A percentile compares a stretch with the other conserved stretches of the same genome.
Conservation (phyloP, 2,329 filamentous ascomycete genomes). For the Sporothrix phasma region DNA sequence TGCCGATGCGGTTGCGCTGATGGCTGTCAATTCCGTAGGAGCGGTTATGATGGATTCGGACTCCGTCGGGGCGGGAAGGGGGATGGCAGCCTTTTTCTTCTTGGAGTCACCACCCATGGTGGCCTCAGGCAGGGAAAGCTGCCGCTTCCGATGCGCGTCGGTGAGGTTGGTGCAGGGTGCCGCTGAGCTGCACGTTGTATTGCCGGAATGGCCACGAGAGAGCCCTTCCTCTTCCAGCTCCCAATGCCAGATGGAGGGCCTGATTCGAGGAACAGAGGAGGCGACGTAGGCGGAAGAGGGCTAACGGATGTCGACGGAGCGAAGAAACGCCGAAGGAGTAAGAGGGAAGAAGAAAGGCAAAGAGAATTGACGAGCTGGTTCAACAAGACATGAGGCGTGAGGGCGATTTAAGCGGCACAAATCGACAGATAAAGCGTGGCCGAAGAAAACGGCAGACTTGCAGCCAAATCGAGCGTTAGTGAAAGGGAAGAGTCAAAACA, state of each 20-base stretch:
- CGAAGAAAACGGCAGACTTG: not conserved
- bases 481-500: constrained; percentile 6
- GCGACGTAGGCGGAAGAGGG: not conserved
- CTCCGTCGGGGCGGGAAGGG: constrained; percentile 71
- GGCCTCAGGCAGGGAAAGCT: not conserved
- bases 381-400: constrained; percentile 12
- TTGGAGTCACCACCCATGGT: constrained; percentile 37
- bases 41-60: constrained; percentile 45
- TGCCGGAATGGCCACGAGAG: not conserved
- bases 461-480: constrained; percentile 2
- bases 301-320: not conserved
- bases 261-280: constrained; percentile 5
- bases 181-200: not conserved
- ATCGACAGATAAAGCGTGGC: not conserved
- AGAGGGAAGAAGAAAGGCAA: not conserved
- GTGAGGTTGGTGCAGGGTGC: not conserved
- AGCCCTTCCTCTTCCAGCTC: not conserved
- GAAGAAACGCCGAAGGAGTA: not conserved
- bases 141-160: not conserved
- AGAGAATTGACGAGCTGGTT: not conserved
- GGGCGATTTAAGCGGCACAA: constrained; percentile 4
- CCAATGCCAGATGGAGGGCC: constrained; percentile 11
- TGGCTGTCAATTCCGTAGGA: constrained; percentile 51
- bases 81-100: constrained; percentile 34
- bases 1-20: constrained; percentile 26